These are phyloP conservation scores for Vitis rupestris DNA, from an alignment of 164 flowering plant genomes.

Conservation along the genomic window DNA sequence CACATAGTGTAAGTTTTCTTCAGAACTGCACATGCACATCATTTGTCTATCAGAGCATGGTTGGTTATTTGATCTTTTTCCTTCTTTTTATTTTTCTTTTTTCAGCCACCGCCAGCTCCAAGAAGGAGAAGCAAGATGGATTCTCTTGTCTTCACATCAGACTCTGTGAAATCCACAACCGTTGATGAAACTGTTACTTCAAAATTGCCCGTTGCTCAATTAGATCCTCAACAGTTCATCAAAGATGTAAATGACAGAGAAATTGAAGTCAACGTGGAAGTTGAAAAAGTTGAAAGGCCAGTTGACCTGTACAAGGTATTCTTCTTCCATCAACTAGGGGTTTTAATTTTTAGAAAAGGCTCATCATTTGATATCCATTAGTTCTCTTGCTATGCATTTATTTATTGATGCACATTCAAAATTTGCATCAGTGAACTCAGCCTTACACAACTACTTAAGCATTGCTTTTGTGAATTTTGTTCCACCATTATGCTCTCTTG, in stretches of 20 bases:
- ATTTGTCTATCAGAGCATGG: too few species aligned
- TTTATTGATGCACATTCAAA: too few species aligned
- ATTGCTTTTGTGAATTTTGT: too few species aligned
- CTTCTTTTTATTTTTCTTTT: not conserved
- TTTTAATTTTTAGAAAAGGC: too few species aligned
- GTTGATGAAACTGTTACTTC: slow-evolving; percentile 29
- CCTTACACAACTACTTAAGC: too few species aligned
- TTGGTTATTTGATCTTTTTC: too few species aligned
- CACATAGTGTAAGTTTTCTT: too few species aligned
- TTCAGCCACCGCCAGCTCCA: slow-evolving; percentile 83
- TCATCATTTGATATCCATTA: too few species aligned
- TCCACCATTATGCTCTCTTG: too few species aligned
- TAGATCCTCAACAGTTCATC: slow-evolving; percentile 20
- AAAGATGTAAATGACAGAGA: slow-evolving; percentile 29
- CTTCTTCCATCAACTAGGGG: not conserved
- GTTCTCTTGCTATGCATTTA: not conserved
- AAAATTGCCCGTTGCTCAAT: slow-evolving; percentile 22
- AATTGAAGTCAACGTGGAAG: slow-evolving; percentile 37
- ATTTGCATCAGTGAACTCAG: too few species aligned
- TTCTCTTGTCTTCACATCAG: slow-evolving; percentile 64
- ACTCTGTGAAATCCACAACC: slow-evolving; percentile 40
- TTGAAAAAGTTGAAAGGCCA: slow-evolving; percentile 77
- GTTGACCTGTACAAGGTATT: slow-evolving; percentile 94
- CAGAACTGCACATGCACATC: too few species aligned
- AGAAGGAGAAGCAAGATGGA: slow-evolving; percentile 77